Conservation (phyloP, 139 green algal species). For the Dunaliella sp. region DNA sequence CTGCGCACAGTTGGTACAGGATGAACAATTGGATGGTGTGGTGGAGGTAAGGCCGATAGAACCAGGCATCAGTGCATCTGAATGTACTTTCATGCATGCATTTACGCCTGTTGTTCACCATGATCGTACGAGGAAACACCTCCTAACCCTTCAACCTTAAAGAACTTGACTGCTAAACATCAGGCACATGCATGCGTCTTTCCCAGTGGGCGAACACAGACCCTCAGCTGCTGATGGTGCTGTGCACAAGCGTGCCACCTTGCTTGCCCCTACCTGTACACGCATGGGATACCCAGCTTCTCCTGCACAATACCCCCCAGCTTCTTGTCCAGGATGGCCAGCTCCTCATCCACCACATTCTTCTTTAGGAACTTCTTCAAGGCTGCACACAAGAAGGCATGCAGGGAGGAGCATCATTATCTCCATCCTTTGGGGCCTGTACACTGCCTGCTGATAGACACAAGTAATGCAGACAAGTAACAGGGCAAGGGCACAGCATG, state of each 20-base stretch:
- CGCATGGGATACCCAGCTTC: slow-evolving; percentile 94
- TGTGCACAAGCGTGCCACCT: no score
- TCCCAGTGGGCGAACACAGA: neutral
- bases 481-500: no score
- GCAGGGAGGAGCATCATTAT: neutral
- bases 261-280: slow-evolving; percentile 59
- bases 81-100: no score
- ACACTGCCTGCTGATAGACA: no score
- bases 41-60: no score
- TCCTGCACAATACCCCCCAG: slow-evolving; percentile 97
- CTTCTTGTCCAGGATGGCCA: slow-evolving; percentile 95
- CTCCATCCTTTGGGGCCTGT: no score
- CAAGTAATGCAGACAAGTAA: no score
- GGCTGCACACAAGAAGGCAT: slow-evolving; percentile 42
- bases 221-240: neutral
- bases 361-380: slow-evolving; percentile 99
- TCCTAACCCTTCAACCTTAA: neutral
- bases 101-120: no score
- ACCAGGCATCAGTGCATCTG: no score
- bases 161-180: neutral
- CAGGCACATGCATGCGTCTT: neutral
- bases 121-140: no score
- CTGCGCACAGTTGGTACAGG: no score
- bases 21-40: no score
- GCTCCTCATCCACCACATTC: slow-evolving; percentile 80